Evolutionary conservation across 2,329 filamentous ascomycete species (phyloP), one percentile per base, ranked within the genome.

Genomic region (Knufia fluminis): DNA sequence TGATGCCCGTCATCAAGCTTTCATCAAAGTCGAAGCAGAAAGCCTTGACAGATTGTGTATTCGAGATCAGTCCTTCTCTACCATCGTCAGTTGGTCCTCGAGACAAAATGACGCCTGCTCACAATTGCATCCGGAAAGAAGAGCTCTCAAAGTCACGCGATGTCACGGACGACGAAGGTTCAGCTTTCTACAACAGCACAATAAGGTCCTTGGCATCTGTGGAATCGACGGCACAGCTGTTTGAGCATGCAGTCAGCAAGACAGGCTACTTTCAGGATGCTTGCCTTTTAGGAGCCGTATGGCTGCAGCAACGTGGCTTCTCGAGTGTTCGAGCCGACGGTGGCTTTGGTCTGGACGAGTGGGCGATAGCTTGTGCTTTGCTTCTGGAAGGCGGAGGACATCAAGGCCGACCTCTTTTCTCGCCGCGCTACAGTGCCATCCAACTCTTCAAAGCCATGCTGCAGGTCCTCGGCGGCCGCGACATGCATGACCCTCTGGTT

Each of bases 271-370:
- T 90, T 65, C 75, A 77, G 51, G 89, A 96, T 64, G 86, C 89
- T 7, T 94, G 88, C 64, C 74, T 94, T 6, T 75, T 98, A 19
- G 92, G 91, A 22, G 81, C 85, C 50, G 79, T 86, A 49, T 98
- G 92, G 92, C 75, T 98, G 35, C 82, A 83, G 57, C 91, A 97
- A 67, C 80, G 91, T 49, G 89, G 89, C 0, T 86, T 96, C 57
- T 77, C 76, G 14, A 78, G 85, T 39, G 71, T 76, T 19, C 67
- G 89, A n/a, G 74, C 79, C 1, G 71, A 75, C 38, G 91, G 92
- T 39, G 92, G 92, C 0, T 96, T 98, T 64, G 92, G 92, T 2
- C 81, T 87, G 57, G 94, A 95, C 56, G 92, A 98, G 64, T 97
- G 88, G 87, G 77, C 85, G 0, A 71, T 80, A n/a, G 70, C 92